These are phyloP conservation scores for Fusarium lyarnte DNA, from an alignment of 2,329 filamentous ascomycete genomes.

Conservation along the genomic window DNA sequence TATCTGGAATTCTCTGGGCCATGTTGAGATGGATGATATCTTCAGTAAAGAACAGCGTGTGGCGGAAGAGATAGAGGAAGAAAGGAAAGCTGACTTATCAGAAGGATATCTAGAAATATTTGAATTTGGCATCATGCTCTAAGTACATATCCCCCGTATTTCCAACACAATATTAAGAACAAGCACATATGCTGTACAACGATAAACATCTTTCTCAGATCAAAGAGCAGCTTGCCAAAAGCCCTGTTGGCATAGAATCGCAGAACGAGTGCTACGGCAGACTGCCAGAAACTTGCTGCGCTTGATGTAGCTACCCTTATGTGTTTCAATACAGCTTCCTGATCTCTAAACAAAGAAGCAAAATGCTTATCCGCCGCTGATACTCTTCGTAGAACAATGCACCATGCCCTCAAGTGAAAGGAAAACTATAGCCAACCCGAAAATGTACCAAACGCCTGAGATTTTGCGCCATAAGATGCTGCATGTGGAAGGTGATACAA, in stretches of 20 bases:
- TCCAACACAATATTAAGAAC: not conserved
- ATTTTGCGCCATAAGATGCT: conserved; percentile 15
- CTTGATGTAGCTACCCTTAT: not conserved
- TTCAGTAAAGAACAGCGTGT: not conserved
- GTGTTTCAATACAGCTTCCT: not conserved
- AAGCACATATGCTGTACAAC: conserved; percentile 13
- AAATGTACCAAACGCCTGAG: conserved; percentile 28
- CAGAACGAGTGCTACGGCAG: not conserved
- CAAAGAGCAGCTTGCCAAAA: conserved; percentile 2
- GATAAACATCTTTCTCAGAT: conserved; percentile 3
- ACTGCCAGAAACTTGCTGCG: not conserved
- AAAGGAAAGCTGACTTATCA: no score
- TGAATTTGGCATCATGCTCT: not conserved
- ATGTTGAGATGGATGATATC: not conserved
- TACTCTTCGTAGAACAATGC: conserved; percentile 4
- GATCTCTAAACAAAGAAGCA: not conserved
- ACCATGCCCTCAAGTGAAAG: conserved; percentile 16
- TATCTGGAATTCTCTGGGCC: conserved; percentile 19
- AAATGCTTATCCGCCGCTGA: not conserved
- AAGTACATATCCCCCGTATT: not conserved
- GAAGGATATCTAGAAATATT: no score
- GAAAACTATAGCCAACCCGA: conserved; percentile 9
- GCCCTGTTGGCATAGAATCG: not conserved
- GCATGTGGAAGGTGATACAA: not conserved
- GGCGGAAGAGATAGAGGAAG: not conserved